Evolutionary conservation across 2,329 filamentous ascomycete genomes (phyloP), one percentile per base, ranked within the genome.

Genomic region (Ilyonectria destructans): DNA sequence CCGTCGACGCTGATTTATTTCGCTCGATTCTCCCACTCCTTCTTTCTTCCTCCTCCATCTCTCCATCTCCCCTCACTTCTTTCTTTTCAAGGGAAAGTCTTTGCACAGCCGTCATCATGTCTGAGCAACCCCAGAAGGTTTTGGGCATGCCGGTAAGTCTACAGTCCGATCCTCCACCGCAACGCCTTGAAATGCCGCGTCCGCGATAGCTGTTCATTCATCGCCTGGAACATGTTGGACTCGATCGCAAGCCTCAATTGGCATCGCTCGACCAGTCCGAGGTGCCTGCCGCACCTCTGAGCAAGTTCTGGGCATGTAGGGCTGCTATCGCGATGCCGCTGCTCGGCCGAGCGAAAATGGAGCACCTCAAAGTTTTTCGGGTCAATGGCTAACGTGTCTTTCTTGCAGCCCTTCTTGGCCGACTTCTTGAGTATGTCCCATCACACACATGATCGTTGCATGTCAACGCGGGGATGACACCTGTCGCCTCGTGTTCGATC

Each of bases 401-500:
- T 70, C 46, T 65, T 69, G 74, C 81, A 97, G 92, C 93, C 94
- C 85, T 98, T 98, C 90, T 82, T 98, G 84, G 94, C 97, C 83
- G 96, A 98, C 89, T 98, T 98, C 91, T 84, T 98, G 91, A 98
- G 95, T 97, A 97, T 82, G 95, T 96, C 72, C 52, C 61, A 57
- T 62, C 61, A 46, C 23, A 46, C 23, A 51, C 60, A 68, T 71
- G 63, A 70, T 74, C 66, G 37, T 56, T 62, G 48, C 64, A 66
- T 62, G 59, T 64, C 60, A 37, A 33, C 55, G 57, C 54, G 55
- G 65, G 37, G 46, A 62, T 62, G 61, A 60, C 65, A 57, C 37
- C 23, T 35, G 46, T 51, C 68, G 17, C 65, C 33, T 60, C 57
- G 48, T 61, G 15, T 55, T 52, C 58, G 57, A 69, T 40, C 43